A percentile compares a stretch with the other conserved stretches of the same genome.
phyloP scores from a whole-genome alignment of 495 filamentous ascomycete species.

The Neurospora tetrasperma region DNA sequence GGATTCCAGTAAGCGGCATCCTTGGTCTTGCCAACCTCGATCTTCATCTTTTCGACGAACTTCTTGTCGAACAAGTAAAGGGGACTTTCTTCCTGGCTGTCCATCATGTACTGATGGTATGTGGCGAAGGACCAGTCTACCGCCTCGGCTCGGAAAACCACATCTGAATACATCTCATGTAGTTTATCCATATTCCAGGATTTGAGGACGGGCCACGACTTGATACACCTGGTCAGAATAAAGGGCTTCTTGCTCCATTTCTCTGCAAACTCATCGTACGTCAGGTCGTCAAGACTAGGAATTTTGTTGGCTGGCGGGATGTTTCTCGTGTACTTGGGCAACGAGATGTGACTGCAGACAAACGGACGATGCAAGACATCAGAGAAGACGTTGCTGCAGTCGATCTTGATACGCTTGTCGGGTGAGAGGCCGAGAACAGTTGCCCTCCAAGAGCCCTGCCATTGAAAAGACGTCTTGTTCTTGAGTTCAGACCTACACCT shows the following conservation, averaged over 20 bases:
- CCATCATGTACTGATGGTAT: slow-evolving; percentile 76
- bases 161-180: slow-evolving; percentile 49
- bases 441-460: slow-evolving; percentile 80
- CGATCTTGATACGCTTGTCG: slow-evolving; percentile 39
- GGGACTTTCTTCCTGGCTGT: slow-evolving; percentile 78
- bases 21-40: slow-evolving; percentile 46
- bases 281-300: slow-evolving; percentile 54
- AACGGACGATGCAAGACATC: slow-evolving; percentile 88
- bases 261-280: slow-evolving; percentile 59
- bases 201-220: slow-evolving; percentile 67
- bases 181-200: slow-evolving; percentile 63
- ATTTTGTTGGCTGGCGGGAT: slow-evolving; percentile 72
- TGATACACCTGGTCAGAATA: slow-evolving; percentile 77
- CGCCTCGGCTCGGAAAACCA: slow-evolving; percentile 78
- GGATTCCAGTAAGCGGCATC: slow-evolving; percentile 72
- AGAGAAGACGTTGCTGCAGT: slow-evolving; percentile 76
- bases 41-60: slow-evolving; percentile 80
- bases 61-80: slow-evolving; percentile 84
- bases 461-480: slow-evolving; percentile 42
- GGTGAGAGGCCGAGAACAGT: slow-evolving; percentile 59
- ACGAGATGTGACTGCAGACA: slow-evolving; percentile 67
- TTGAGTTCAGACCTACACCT: slow-evolving; percentile 13
- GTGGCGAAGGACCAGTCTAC: slow-evolving; percentile 80
- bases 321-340: slow-evolving; percentile 53
- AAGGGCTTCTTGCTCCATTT: slow-evolving; percentile 78